Evolutionary conservation across 169 alveolate genomes (phyloP).

Genomic region (Miamiensis avidus): DNA sequence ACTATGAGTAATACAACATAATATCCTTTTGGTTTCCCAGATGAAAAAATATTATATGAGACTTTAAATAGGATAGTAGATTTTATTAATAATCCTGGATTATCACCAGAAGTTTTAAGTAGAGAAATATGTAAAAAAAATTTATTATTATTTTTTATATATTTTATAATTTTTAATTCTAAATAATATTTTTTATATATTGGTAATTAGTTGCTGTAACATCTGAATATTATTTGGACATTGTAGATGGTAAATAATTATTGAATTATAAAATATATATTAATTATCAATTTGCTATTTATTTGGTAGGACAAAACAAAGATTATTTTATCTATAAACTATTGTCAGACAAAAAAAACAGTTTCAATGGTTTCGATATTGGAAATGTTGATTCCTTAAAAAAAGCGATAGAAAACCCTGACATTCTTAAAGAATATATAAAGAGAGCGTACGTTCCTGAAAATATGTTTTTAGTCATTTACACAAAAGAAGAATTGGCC

Average conservation of each 20-base stretch:
- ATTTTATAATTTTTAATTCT: too few species aligned
- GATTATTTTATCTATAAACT: background rate
- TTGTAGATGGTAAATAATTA: background rate
- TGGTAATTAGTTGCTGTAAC: background rate
- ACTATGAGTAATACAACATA: background rate
- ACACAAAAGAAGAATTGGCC: background rate
- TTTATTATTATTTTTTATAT: too few species aligned
- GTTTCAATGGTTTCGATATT: background rate
- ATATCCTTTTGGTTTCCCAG: background rate
- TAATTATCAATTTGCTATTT: too few species aligned
- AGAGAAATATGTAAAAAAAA: background rate
- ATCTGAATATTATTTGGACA: background rate
- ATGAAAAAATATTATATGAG: background rate
- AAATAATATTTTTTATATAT: too few species aligned
- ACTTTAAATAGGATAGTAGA: background rate
- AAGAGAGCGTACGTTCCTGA: background rate
- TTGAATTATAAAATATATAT: too few species aligned
- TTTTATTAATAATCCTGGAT: background rate
- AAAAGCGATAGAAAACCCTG: background rate
- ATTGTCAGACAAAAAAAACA: background rate
- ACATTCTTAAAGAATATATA: background rate
- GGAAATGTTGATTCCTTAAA: background rate
- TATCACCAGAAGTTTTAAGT: background rate
- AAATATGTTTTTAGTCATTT: background rate
- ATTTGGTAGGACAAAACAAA: too few species aligned